Evolutionary conservation across 2,329 filamentous ascomycete genomes (phyloP).

Genomic region (Ceratocystis huliohia): DNA sequence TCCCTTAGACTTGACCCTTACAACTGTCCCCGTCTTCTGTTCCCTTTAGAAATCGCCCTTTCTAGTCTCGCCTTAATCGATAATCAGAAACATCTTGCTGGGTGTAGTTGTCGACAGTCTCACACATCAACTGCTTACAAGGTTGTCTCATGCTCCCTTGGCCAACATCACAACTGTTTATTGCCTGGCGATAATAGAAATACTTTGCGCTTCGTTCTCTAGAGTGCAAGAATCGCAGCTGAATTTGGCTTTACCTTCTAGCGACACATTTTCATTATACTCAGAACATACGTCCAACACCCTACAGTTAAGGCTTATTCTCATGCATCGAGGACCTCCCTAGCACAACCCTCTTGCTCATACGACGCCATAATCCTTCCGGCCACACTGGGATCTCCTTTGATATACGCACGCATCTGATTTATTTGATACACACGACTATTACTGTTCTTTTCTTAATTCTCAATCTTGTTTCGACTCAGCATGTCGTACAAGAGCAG

Average conservation of each 20-base stretch:
- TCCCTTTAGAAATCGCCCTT: not conserved
- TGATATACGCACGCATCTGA: slow-evolving; percentile 2
- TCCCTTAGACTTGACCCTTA: not conserved
- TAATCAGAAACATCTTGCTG: not conserved
- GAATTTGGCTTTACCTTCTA: not conserved
- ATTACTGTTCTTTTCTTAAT: slow-evolving; percentile 14
- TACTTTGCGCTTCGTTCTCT: not conserved
- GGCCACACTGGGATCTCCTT: not conserved
- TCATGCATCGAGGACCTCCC: slow-evolving; percentile 14
- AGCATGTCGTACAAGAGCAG: slow-evolving; percentile 19
- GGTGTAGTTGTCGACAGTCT: not conserved
- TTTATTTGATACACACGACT: slow-evolving; percentile 1
- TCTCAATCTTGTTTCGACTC: slow-evolving; percentile 16
- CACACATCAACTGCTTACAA: not conserved
- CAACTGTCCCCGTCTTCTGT: not conserved
- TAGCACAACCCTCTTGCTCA: slow-evolving; percentile 6
- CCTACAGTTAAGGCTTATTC: not conserved
- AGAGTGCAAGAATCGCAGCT: not conserved
- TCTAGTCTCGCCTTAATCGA: not conserved
- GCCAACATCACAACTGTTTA: not conserved
- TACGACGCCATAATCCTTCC: not conserved
- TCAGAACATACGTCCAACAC: not conserved
- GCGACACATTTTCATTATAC: not conserved
- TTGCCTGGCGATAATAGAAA: not conserved
- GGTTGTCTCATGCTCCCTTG: not conserved